phyloP scores from a whole-genome alignment of 1,284 basidiomycete genomes.

The Cryptococcus wingfieldii region DNA sequence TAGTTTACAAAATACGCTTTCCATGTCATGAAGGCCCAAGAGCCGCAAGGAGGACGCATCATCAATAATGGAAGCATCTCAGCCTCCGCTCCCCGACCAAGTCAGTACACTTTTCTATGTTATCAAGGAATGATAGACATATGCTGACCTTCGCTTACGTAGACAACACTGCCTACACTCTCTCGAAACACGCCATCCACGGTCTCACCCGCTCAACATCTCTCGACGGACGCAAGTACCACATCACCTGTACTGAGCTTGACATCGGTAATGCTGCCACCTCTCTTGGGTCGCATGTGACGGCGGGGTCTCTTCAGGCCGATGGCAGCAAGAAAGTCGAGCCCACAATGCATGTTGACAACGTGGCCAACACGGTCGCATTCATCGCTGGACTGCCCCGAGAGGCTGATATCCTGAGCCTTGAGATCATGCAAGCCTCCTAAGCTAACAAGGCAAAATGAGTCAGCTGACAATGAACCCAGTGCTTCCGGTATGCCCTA shows the following conservation, averaged over 20 bases:
- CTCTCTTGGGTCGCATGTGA: slow-evolving; percentile 53
- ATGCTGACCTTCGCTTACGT: slow-evolving; percentile 32
- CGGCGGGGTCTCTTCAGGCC: slow-evolving; percentile 60
- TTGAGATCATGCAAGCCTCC: slow-evolving; percentile 59
- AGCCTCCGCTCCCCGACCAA: slow-evolving; percentile 66
- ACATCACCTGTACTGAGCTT: slow-evolving; percentile 72
- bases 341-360: slow-evolving; percentile 51
- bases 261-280: slow-evolving; percentile 75
- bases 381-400: slow-evolving; percentile 65
- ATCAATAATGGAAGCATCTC: slow-evolving; percentile 80
- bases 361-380: slow-evolving; percentile 67
- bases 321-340: slow-evolving; percentile 62
- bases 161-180: slow-evolving; percentile 57
- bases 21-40: slow-evolving; percentile 65
- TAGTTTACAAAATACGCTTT: slow-evolving; percentile 69
- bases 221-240: slow-evolving; percentile 67
- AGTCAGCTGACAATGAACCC: slow-evolving; percentile 27
- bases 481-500: slow-evolving; percentile 57
- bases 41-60: slow-evolving; percentile 70
- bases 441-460: background rate
- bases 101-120: slow-evolving; percentile 11
- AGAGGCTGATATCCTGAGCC: slow-evolving; percentile 63
- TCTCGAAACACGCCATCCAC: slow-evolving; percentile 71
- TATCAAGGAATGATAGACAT: slow-evolving; percentile 5
- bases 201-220: slow-evolving; percentile 70